Base-by-base conservation (phyloP, 2,329 filamentous ascomycete species). In the Cercospora nicotianae region DNA sequence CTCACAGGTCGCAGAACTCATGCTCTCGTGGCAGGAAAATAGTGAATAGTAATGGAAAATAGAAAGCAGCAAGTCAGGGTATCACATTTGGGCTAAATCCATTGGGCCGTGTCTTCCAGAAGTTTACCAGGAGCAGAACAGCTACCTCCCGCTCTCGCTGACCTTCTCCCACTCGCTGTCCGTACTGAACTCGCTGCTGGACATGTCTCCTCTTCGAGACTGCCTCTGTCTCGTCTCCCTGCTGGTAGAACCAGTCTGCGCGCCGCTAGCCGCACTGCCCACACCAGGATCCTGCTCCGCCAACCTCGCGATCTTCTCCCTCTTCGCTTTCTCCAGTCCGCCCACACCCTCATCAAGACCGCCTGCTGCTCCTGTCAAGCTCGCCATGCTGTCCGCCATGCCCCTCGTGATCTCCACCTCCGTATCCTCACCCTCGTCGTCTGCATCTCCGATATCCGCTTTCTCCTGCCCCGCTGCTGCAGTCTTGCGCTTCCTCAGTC, bases 131-230 rank as follows among this genome's bases (percentile, higher is more conserved):
- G 7, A 58, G 53, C 23, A 16, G 5, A 7, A 28, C 13, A 20
- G 31, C 87, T 87, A 72, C 87, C 85, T 73, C 84, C 73, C 84
- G 68, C 81, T 83, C 79, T 91, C 91, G 23, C 92, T 93, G 3
- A 98, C 91, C 84, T 95, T 96, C 83, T 97, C 94, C 94, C 94
- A 98, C 81, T 98, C 94, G 76, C 94, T 94, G 81, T 98, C 94
- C 4, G 94, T 97, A 80, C 93, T 78, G 9, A 77, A 70, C 30
- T 79, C 77, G 28, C 77, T 73, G 57, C 69, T 75, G 63, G 75
- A 77, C n/a, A 70, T 70, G 13, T 74, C 73, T 31, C 45, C 66
- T 57, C 64, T 73, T 42, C 72, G 66, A 12, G 26, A 13, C 48
- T 23, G 51, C 39, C 62, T 60, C 68, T 73, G 73, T 48, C 73